Evolutionary conservation across 331 rosid species (phyloP).

Genomic region (Malus hybrid): DNA sequence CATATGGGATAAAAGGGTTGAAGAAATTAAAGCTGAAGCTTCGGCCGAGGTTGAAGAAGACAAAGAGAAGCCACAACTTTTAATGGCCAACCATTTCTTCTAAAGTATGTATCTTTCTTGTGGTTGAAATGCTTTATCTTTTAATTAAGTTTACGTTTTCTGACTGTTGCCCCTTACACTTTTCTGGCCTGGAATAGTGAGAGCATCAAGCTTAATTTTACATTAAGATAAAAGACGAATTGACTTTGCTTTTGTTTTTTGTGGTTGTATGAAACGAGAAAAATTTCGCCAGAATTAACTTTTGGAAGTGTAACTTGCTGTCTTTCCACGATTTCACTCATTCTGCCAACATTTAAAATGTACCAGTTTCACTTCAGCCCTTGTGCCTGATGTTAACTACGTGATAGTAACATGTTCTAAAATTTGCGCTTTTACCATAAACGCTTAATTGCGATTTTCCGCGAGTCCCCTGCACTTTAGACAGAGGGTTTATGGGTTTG

Average conservation of each 20-base stretch:
- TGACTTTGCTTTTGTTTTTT: too few relatives aligned
- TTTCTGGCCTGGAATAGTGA: not conserved
- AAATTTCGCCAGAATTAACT: not conserved
- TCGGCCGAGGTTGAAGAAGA: slow-evolving; percentile 68
- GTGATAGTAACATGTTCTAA: not conserved
- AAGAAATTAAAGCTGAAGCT: slow-evolving; percentile 62
- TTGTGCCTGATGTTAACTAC: not conserved
- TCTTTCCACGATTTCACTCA: not conserved
- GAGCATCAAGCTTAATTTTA: not conserved
- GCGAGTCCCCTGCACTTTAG: not conserved
- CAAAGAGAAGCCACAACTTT: slow-evolving; percentile 74
- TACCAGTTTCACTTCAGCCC: not conserved
- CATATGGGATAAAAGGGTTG: slow-evolving; percentile 74
- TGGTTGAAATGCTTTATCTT: not conserved
- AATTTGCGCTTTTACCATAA: not conserved
- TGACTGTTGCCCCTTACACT: not conserved
- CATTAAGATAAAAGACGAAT: not conserved
- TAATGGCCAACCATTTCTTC: slow-evolving; percentile 87
- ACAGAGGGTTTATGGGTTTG: too few relatives aligned
- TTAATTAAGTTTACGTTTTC: slow-evolving; percentile 5
- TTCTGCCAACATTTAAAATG: not conserved
- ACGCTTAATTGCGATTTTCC: not conserved
- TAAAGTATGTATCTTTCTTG: slow-evolving; percentile 30
- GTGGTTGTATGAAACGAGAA: not conserved
- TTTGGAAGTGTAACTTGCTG: not conserved